phyloP scores from a whole-genome alignment of 2,329 filamentous ascomycete species.

The Septoria linicola region DNA sequence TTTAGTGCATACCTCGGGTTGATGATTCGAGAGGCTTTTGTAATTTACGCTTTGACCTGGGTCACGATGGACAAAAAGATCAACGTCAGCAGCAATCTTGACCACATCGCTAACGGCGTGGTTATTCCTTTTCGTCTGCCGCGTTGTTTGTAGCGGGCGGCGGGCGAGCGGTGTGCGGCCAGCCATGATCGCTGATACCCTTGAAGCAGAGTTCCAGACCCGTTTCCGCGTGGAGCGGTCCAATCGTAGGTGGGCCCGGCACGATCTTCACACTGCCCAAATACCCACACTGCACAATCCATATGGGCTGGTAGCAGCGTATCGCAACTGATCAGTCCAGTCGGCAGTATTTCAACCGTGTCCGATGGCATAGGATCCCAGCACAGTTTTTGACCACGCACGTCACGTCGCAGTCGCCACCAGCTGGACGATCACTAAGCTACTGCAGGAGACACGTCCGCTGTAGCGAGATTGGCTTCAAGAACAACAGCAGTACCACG shows the following conservation, averaged over 20 bases:
- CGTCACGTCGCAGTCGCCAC: slow-evolving; percentile 14
- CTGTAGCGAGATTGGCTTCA: not conserved
- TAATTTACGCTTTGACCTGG: slow-evolving; percentile 9
- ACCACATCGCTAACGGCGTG: not conserved
- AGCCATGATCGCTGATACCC: not conserved
- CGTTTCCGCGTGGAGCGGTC: slow-evolving; percentile 1
- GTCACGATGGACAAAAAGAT: slow-evolving; percentile 8
- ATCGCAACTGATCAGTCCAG: not conserved
- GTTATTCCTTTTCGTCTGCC: not conserved
- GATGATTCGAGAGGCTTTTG: slow-evolving; percentile 12
- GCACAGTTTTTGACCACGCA: slow-evolving; percentile 4
- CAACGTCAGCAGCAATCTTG: slow-evolving; percentile 5
- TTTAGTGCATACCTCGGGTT: not conserved
- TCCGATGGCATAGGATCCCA: slow-evolving; percentile 7
- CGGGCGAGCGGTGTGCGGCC: slow-evolving; percentile 5
- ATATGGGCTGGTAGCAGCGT: no score
- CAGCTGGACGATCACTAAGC: not conserved
- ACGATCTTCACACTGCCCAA: not conserved
- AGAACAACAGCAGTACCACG: not conserved
- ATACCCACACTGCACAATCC: no score
- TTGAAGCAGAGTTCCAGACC: not conserved
- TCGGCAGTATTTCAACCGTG: not conserved
- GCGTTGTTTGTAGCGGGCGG: not conserved
- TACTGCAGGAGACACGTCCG: slow-evolving; percentile 2
- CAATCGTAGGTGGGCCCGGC: not conserved